Percentiles rank a stretch among this genome's conserved stretches.
Conservation (phyloP, 2,329 filamentous ascomycete species). For the Diaporthe helianthi region DNA sequence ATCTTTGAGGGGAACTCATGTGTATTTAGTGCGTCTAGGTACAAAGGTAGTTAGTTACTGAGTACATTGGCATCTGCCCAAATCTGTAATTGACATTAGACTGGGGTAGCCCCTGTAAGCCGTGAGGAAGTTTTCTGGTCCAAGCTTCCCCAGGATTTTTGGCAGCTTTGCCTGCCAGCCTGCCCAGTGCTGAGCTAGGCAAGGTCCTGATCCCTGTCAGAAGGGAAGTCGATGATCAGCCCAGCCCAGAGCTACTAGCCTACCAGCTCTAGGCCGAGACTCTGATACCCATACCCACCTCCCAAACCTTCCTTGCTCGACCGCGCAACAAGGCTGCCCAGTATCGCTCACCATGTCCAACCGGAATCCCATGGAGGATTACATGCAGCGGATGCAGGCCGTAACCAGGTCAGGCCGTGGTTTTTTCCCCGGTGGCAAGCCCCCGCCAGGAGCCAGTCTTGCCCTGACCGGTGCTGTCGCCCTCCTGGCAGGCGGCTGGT, state of each 20-base stretch:
- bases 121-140: slow-evolving; percentile 28
- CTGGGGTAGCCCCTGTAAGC: slow-evolving; percentile 11
- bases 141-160: slow-evolving; percentile 31
- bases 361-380: slow-evolving; percentile 55
- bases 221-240: slow-evolving; percentile 20
- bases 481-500: slow-evolving; percentile 56
- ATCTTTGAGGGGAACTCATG: neutral
- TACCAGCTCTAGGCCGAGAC: slow-evolving; percentile 13
- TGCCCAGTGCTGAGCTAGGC: slow-evolving; percentile 4
- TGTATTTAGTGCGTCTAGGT: no score
- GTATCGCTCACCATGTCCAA: slow-evolving; percentile 43
- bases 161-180: slow-evolving; percentile 13
- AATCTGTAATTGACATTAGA: neutral
- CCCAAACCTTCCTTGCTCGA: slow-evolving; percentile 3
- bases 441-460: slow-evolving; percentile 49
- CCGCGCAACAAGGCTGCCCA: slow-evolving; percentile 7
- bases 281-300: slow-evolving; percentile 20
- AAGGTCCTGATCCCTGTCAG: slow-evolving; percentile 28
- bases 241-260: no score
- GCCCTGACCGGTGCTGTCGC: slow-evolving; percentile 52
- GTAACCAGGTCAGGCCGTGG: slow-evolving; percentile 52
- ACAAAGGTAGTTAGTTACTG: no score
- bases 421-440: slow-evolving; percentile 51
- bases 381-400: slow-evolving; percentile 58
- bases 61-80: no score